Evolutionary conservation across 2,329 filamentous ascomycete genomes (phyloP), one percentile per base, ranked within the genome.

Genomic region (Fusarium zealandicum): DNA sequence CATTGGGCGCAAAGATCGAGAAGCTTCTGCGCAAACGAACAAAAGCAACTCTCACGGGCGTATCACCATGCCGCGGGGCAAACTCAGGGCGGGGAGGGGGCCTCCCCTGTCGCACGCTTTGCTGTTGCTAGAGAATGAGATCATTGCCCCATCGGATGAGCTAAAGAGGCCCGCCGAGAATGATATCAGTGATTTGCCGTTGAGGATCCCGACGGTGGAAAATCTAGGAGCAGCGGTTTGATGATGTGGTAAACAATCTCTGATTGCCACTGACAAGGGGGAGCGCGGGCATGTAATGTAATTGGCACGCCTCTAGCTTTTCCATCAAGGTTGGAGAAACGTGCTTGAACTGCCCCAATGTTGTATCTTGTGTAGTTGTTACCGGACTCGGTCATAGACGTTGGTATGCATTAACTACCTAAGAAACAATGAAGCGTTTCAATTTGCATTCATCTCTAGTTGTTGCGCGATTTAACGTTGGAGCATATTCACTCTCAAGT

Each of bases 111-210:
- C 22, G 13, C n/a, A 43, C 44, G 8, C 17, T 14, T 27, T 35
- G 42, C 27, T 18, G 32, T 30, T 42, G 13, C 46, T 37, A 35
- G 45, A 32, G 32, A 40, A 61, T 62, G 59, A 62, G 59, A 62
- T 62, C 59, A 62, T 61, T 36, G 61, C 51, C 61, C 61, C 61
- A 28, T 64, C 33, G 42, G 38, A 65, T 39, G 39, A 46, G 46
- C 61, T 57, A 65, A 51, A 58, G 45, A 57, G 45, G 40, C 42
- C 46, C 13, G 28, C 41, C 47, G 36, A 62, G 40, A 36, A 61
- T 62, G 59, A 61, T 61, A 61, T 59, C 58, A 58, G 57, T 14
- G 43, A 49, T n/a, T 35, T 37, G 16, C 49, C 7, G 9, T 20
- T 9, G 35, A 16, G 9, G 33, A 25, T 11, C 33, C 16, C 10